Evolutionary conservation across 768 basidiomycete species (phyloP), one percentile per base, ranked within the genome.

Genomic region (Lentinus brumalis): DNA sequence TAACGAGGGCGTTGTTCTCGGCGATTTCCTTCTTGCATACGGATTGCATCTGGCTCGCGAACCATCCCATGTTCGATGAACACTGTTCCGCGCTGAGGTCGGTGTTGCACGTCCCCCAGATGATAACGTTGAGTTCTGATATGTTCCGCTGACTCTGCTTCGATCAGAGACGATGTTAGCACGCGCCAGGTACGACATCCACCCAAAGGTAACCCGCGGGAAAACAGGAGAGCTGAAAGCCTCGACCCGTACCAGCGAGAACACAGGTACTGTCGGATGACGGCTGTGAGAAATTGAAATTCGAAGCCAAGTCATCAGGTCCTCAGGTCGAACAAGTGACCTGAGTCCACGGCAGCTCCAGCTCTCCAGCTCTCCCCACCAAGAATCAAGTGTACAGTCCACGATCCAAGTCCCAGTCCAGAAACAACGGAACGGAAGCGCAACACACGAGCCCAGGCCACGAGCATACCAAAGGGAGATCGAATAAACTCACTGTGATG

Each of bases 21-120:
- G 68, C 69, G 21, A 93, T 69, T 66, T 94, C 93, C 16, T 71
- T 63, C 29, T 75, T 73, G 67, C 92, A 94, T 1, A 78, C 74
- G 1, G 70, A 67, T 64, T 79, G 72, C 15, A 92, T 71, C 35
- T 74, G 65, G 0, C 73, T 68, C 2, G 83, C 81, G 70, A 88
- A 90, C 79, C 82, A 84, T 6, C 67, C 78, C 86, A 95, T 91
- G 64, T 88, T 89, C 31, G 74, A 64, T n/a, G 74, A 65, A 66
- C 92, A 95, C 61, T 86, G 80, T 26, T 73, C 77, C 14, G 75
- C 70, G 2, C 71, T 68, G 1, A 73, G 67, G 15, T 70, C 74
- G 6, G 90, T 89, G 66, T 92, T 87, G 72, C 93, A 95, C 0
- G 88, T 91, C 2, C 89, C 90, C 87, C 90, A 91, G 7, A 94